Base-by-base conservation (phyloP, 2,329 filamentous ascomycete species). In the Pseudocercospora pini-densiflorae region DNA sequence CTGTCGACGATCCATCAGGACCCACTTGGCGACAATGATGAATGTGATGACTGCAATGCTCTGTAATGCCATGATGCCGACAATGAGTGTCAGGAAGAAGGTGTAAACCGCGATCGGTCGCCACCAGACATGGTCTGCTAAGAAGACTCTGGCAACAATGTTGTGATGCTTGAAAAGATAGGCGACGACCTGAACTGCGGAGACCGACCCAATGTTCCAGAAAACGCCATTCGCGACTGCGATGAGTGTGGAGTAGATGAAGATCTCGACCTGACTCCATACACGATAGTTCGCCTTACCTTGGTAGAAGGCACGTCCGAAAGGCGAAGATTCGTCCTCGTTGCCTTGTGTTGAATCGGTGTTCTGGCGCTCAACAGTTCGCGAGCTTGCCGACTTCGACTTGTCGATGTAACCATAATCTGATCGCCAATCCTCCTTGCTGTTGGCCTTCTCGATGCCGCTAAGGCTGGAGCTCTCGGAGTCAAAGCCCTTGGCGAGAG, bases 231-330 rank as follows among this genome's bases (percentile, higher is more conserved):
- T 82, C 67, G 84, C 77, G 43, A 86, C 76, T 9, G 80, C 80
- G 57, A 81, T 79, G 68, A 82, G 75, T 9, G 79, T 76, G 0
- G 83, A 85, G 75, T 87, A 87, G 64, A 79, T 74, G 72, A 85
- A 82, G 68, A 87, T 86, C 12, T 79, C 74, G 62, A 79, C 79
- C 10, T 81, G 81, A 1, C 81, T 79, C 49, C 85, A 76, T 24
- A 87, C 85, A 49, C 78, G 77, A 76, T 87, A 87, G 1, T 82
- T 78, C 1, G 85, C 83, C 57, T 82, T 75, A 19, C 80, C 79
- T 54, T 82, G 77, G 75, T 87, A 87, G 74, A 87, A 87, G 1
- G 86, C 85, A 9, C 84, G 81, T 31, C 85, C 85, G 68, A 88
- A 88, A 0, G 86, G 85, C 36, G 74, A 78, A 2, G 80, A 80